Evolutionary conservation across 768 basidiomycete genomes (phyloP).

Genomic region (Leccinum aurantiacum): DNA sequence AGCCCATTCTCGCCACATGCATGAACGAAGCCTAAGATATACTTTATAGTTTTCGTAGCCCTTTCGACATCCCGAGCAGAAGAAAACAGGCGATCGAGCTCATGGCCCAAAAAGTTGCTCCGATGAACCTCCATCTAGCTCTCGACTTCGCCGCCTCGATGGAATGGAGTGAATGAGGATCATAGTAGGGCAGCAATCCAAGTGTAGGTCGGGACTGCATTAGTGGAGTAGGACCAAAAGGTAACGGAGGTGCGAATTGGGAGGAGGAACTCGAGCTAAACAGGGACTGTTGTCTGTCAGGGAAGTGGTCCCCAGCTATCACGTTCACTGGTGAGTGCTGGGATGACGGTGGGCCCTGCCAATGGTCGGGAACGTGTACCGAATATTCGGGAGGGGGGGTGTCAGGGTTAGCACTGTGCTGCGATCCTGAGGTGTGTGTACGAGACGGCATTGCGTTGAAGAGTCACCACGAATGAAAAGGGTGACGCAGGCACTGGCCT

Average conservation of each 20-base stretch:
- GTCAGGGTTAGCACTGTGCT: slow-evolving; percentile 26
- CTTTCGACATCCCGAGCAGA: slow-evolving; percentile 27
- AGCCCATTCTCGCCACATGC: background rate
- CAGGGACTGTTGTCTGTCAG: slow-evolving; percentile 13
- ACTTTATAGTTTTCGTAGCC: slow-evolving; percentile 6
- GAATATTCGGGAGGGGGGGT: slow-evolving; percentile 32
- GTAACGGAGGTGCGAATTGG: slow-evolving; percentile 18
- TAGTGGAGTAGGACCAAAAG: slow-evolving; percentile 44
- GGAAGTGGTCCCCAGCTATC: slow-evolving; percentile 16
- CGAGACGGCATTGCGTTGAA: slow-evolving; percentile 14
- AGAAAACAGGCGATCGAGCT: slow-evolving; percentile 32
- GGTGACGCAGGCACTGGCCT: background rate
- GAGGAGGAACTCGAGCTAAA: slow-evolving; percentile 17
- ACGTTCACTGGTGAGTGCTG: slow-evolving; percentile 17
- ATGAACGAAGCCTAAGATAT: background rate
- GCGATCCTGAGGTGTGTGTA: slow-evolving; percentile 16
- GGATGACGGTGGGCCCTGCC: slow-evolving; percentile 15
- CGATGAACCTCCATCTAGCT: slow-evolving; percentile 45
- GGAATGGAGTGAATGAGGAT: slow-evolving; percentile 41
- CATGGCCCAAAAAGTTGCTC: slow-evolving; percentile 40
- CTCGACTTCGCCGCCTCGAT: slow-evolving; percentile 37
- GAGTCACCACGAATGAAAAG: background rate
- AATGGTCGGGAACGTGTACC: slow-evolving; percentile 14
- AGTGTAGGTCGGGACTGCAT: slow-evolving; percentile 36
- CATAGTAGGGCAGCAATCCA: slow-evolving; percentile 41